Conservation (phyloP, 768 basidiomycete genomes). For the Mycena metata region DNA sequence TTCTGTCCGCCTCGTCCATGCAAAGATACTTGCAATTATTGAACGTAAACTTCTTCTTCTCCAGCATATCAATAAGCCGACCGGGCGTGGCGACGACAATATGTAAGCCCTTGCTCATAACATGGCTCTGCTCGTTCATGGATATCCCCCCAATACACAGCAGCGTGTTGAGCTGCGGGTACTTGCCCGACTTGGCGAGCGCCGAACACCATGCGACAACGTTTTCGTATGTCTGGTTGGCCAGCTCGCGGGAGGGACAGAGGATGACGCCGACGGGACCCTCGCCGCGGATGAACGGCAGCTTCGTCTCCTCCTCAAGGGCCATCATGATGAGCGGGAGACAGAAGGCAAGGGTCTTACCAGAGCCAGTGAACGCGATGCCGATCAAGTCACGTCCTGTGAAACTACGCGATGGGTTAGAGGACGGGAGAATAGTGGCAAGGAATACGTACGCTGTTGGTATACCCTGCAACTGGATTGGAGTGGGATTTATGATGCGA, state of each 20-base stretch:
- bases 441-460: slow-evolving; percentile 83
- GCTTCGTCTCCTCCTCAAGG: slow-evolving; percentile 91
- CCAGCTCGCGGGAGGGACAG: slow-evolving; percentile 97
- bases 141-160: slow-evolving; percentile 98
- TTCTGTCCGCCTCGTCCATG: slow-evolving; percentile 99
- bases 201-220: slow-evolving; percentile 88
- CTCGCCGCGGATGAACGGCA: slow-evolving; percentile 93
- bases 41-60: slow-evolving; percentile 93
- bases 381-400: slow-evolving; percentile 98
- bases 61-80: slow-evolving; percentile 96
- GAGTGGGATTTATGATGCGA: slow-evolving; percentile 89
- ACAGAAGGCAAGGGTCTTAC: slow-evolving; percentile 98
- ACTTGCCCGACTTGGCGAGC: slow-evolving; percentile 82
- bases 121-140: slow-evolving; percentile 97
- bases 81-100: slow-evolving; percentile 98
- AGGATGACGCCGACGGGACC: slow-evolving; percentile 97
- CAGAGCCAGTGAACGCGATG: slow-evolving; percentile 98
- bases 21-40: slow-evolving; percentile 96
- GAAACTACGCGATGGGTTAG: slow-evolving; percentile 68
- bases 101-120: slow-evolving; percentile 91
- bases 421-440: slow-evolving; percentile 20
- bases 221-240: slow-evolving; percentile 97
- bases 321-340: slow-evolving; percentile 98
- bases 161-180: slow-evolving; percentile 89
- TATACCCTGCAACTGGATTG: slow-evolving; percentile 97